Base-by-base conservation (phyloP, 768 basidiomycete species). In the Cubamyces lactineus region DNA sequence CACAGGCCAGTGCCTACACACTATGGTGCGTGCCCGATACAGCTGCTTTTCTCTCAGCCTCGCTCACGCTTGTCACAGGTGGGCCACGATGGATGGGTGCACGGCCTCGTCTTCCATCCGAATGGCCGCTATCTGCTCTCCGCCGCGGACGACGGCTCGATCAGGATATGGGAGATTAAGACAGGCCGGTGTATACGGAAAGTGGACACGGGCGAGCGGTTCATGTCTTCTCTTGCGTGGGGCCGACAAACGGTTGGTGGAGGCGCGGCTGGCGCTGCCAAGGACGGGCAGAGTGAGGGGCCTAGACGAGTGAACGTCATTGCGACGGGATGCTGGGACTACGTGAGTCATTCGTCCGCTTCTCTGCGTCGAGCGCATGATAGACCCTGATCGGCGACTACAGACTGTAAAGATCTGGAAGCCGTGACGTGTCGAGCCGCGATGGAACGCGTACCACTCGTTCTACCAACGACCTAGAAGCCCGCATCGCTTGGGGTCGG, bases 121-220 rank as follows among this genome's bases (percentile, higher is more conserved):
- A 74, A 74, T 16, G 84, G 84, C 23, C 83, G 82, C 64, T 80
- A 77, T 65, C 75, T 85, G 28, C 74, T 85, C 8, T 83, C 82
- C 5, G 82, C 81, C 0, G 81, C 82, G 4, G 84, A 85, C 71
- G 84, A 84, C 73, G 80, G 83, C 67, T 82, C 84, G 16, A 75
- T 84, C 45, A 78, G 81, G 9, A 75, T 84, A 1, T 85, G 84
- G 84, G 84, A 84, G 65, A 71, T 85, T 30, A 72, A 73, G 48
- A 79, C 78, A 4, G 84, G 84, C 1, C 73, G 82, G 47, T 84
- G 83, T 67, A 71, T 74, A 39, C 68, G 67, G 47, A 59, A 52
- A 38, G 16, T 59, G 5, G 58, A 59, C 21, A 59, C 58, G 5
- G 49, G 45, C 15, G 49, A 51, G 34, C 58, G 51, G 1, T 59